phyloP scores from a whole-genome alignment of 805 yeast genomes.

The Kazachstania psychrophila region DNA sequence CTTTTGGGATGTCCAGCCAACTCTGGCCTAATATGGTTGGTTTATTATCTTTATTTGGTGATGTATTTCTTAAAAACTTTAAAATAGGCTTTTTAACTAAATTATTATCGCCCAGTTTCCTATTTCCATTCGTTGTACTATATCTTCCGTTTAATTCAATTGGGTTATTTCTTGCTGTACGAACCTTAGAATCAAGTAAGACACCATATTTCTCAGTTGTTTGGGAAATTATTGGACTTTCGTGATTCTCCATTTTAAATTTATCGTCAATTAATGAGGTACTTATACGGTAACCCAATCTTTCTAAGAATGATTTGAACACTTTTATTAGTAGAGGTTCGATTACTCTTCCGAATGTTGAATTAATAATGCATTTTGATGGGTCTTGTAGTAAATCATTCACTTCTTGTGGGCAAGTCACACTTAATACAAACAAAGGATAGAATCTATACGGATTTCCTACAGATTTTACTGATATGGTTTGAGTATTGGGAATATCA shows the following conservation, averaged over 20 bases:
- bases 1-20: slow-evolving; percentile 1
- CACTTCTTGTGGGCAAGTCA: slow-evolving; percentile 22
- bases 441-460: slow-evolving; percentile 30
- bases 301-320: slow-evolving; percentile 23
- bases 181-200: background rate
- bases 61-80: no score
- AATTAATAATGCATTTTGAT: slow-evolving; percentile 24
- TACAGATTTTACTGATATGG: slow-evolving; percentile 14
- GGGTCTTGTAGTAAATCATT: slow-evolving; percentile 38
- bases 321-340: slow-evolving; percentile 28
- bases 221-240: background rate
- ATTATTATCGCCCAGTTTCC: no score
- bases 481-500: slow-evolving; percentile 1
- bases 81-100: no score
- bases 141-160: background rate
- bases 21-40: background rate
- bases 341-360: slow-evolving; percentile 23
- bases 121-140: no score
- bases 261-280: no score
- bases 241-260: background rate
- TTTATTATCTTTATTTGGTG: no score
- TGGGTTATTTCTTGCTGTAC: background rate
- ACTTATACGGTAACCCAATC: slow-evolving; percentile 16
- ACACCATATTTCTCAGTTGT: background rate
- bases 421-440: slow-evolving; percentile 34